Evolutionary conservation across 164 flowering plant genomes (phyloP).

Genomic region (Macadamia tetraphylla): DNA sequence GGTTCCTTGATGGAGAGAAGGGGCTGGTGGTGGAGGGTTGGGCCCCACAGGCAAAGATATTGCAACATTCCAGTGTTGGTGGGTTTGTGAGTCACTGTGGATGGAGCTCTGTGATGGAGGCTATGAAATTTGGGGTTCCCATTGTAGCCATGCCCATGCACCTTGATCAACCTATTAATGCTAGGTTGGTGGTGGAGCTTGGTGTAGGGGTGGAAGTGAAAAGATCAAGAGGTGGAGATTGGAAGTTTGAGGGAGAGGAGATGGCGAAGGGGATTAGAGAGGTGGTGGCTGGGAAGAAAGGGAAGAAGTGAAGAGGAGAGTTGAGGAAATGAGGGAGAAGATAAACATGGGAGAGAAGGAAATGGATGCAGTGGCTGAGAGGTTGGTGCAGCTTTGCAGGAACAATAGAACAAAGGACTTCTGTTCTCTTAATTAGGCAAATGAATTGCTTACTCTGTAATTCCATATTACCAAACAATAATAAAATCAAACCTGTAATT

Average conservation of each 20-base stretch:
- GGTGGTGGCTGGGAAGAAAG: conserved; percentile 22
- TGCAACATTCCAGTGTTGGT: conserved; percentile 22
- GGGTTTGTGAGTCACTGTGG: conserved; percentile 39
- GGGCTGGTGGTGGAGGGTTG: conserved; percentile 32
- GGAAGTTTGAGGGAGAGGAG: conserved; percentile 17
- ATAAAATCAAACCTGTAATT: too few species aligned
- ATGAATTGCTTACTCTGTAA: too few species aligned
- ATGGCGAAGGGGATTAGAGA: conserved; percentile 21
- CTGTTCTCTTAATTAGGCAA: too few species aligned
- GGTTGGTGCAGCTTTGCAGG: conserved; percentile 8
- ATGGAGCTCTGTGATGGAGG: conserved; percentile 34
- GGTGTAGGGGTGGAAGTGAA: conserved; percentile 32
- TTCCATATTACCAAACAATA: too few species aligned
- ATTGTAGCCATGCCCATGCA: conserved; percentile 41
- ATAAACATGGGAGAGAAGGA: conserved; percentile 21
- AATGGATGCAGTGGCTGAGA: conserved; percentile 17
- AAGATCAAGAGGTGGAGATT: conserved; percentile 20
- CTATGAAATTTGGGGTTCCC: conserved; percentile 30
- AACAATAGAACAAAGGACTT: neutral
- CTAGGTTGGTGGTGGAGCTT: conserved; percentile 29
- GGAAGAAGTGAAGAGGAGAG: conserved; percentile 13
- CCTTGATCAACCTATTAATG: conserved; percentile 39
- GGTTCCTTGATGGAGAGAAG: conserved; percentile 20
- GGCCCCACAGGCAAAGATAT: conserved; percentile 28
- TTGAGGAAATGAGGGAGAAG: conserved; percentile 16